Evolutionary conservation across 352 stramenopile species (phyloP).

Genomic region (Pythium apleroticum): DNA sequence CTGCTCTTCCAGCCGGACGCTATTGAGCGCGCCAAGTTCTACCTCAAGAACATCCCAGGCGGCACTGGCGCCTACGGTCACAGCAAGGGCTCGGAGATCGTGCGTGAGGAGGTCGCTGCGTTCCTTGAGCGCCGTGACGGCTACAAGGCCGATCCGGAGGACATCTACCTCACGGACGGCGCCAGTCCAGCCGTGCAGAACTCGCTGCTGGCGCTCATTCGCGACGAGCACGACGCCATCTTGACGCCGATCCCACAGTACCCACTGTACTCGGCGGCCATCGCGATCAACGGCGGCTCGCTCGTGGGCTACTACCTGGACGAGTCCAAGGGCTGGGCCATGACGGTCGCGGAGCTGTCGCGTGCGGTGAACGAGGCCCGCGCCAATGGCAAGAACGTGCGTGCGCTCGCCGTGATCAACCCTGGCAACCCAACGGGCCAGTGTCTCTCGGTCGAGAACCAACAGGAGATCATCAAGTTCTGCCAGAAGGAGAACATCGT

Average conservation of each 20-base stretch:
- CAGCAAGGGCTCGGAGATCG: constrained; percentile 85
- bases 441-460: constrained; percentile 84
- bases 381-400: constrained; percentile 89
- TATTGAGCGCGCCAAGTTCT: constrained; percentile 86
- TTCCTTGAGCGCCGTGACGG: constrained; percentile 90
- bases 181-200: constrained; percentile 95
- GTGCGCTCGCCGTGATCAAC: constrained; percentile 99
- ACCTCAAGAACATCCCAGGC: constrained; percentile 84
- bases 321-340: constrained; percentile 93
- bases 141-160: constrained; percentile 89
- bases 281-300: constrained; percentile 93
- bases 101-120: constrained; percentile 89
- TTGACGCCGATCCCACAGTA: constrained; percentile 99
- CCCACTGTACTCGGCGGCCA: constrained; percentile 98
- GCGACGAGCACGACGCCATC: constrained; percentile 85
- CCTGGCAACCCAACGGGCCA: constrained; percentile 98
- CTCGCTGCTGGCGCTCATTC: constrained; percentile 91
- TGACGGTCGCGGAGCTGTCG: constrained; percentile 89
- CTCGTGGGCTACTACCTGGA: constrained; percentile 98
- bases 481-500: constrained; percentile 94
- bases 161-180: constrained; percentile 98
- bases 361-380: constrained; percentile 88
- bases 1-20: constrained; percentile 86
- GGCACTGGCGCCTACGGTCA: constrained; percentile 93
- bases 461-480: constrained; percentile 96